Evolutionary conservation across 2,329 filamentous ascomycete species (phyloP).

Genomic region (Pseudogymnoascus sp.): DNA sequence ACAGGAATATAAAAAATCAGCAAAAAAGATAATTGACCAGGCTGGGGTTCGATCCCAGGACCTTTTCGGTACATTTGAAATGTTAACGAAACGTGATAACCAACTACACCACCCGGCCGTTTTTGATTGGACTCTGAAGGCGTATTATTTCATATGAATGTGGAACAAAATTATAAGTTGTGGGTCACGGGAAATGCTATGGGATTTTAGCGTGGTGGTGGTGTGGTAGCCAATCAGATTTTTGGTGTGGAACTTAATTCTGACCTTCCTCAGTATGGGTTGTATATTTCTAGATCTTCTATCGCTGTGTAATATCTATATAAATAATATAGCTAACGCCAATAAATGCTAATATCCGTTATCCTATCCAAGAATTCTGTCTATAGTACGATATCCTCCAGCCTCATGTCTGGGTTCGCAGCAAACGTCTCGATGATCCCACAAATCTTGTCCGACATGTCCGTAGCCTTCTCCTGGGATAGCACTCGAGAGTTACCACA

Average conservation of each 20-base stretch:
- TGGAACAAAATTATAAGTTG: not conserved
- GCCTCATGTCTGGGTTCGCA: not conserved
- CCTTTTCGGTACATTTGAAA: slow-evolving; percentile 3
- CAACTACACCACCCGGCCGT: slow-evolving; percentile 8
- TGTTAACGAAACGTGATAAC: slow-evolving; percentile 10
- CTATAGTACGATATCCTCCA: not conserved
- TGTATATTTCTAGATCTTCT: not conserved
- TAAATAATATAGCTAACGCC: not conserved
- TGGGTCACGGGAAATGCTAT: slow-evolving; percentile 2
- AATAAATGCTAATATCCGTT: not conserved
- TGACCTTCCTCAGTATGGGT: not conserved
- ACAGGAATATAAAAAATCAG: not conserved
- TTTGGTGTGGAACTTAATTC: not conserved
- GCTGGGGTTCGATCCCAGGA: slow-evolving; percentile 9
- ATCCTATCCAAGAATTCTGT: not conserved
- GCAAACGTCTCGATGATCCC: not conserved
- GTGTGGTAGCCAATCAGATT: not conserved
- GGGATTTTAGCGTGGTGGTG: not conserved
- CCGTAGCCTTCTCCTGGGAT: not conserved
- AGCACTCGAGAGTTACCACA: not conserved
- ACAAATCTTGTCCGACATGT: not conserved
- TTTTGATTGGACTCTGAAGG: not conserved
- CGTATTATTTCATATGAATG: not conserved
- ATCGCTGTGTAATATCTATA: not conserved
- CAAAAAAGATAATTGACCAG: slow-evolving; percentile 2